Evolutionary conservation across 768 basidiomycete genomes (phyloP).

Genomic region (Mycena rebaudengoi): DNA sequence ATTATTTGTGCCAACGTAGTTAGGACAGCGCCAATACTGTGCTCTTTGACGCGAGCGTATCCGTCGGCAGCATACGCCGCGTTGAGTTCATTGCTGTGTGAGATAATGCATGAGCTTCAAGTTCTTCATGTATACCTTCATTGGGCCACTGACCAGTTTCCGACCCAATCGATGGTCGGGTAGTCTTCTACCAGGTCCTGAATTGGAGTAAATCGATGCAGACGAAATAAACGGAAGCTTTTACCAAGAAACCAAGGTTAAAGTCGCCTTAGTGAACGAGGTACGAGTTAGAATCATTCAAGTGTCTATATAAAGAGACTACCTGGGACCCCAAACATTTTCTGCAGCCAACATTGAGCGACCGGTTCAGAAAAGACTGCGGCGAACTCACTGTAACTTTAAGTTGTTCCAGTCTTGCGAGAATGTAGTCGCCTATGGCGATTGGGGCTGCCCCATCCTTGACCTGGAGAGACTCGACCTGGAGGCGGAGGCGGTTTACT

Average conservation of each 20-base stretch:
- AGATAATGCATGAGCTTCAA: not conserved
- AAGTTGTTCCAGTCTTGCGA: slow-evolving; percentile 69
- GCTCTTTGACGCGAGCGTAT: slow-evolving; percentile 87
- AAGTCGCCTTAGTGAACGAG: too few species aligned
- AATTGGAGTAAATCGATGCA: not conserved
- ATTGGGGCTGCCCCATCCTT: slow-evolving; percentile 53
- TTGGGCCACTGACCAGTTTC: slow-evolving; percentile 69
- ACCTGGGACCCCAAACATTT: slow-evolving; percentile 86
- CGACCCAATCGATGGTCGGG: slow-evolving; percentile 83
- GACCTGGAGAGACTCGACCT: slow-evolving; percentile 51
- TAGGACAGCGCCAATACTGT: slow-evolving; percentile 72
- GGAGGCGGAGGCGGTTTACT: slow-evolving; percentile 54
- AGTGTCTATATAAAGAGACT: too few species aligned
- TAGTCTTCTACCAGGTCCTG: slow-evolving; percentile 88
- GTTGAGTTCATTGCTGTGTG: slow-evolving; percentile 80
- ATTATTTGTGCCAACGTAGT: slow-evolving; percentile 75
- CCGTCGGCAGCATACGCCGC: slow-evolving; percentile 93
- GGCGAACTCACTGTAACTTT: slow-evolving; percentile 62
- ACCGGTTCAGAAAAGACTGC: too few species aligned
- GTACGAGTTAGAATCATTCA: too few species aligned
- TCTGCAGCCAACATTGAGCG: slow-evolving; percentile 48
- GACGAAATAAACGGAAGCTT: slow-evolving; percentile 6
- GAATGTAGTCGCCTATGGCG: slow-evolving; percentile 65
- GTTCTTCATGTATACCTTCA: too few species aligned
- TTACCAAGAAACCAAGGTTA: slow-evolving; percentile 72